Percentiles rank a stretch among this genome's conserved stretches.
These are phyloP conservation scores for Hyparrhenia diplandra DNA, from an alignment of 176 grass and related monocot species.

Conservation along the genomic window DNA sequence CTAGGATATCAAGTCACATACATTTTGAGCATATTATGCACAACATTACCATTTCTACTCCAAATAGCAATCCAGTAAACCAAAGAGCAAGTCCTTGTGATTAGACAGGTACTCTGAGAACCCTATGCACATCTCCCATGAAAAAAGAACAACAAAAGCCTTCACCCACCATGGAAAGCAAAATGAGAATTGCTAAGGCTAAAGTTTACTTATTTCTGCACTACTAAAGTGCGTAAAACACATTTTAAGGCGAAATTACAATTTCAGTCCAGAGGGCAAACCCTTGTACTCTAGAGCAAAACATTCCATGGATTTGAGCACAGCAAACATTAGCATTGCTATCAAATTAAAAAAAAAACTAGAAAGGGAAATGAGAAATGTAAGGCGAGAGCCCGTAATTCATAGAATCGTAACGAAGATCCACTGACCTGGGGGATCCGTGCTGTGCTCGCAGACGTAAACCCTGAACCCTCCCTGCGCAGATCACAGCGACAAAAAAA, in stretches of 20 bases:
- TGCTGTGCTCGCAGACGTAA: conserved; percentile 41
- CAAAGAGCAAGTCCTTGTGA: too few relatives aligned
- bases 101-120: too few relatives aligned
- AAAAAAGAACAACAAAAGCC: too few relatives aligned
- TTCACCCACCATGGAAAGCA: neutral
- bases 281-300: neutral
- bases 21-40: neutral
- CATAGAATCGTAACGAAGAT: neutral
- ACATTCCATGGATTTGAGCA: neutral
- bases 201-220: neutral
- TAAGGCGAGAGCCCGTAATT: neutral
- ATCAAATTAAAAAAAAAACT: neutral
- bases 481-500: conserved; percentile 1
- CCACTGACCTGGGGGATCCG: conserved; percentile 39
- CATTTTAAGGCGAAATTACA: neutral
- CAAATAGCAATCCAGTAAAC: neutral
- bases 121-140: too few relatives aligned
- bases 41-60: neutral
- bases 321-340: neutral
- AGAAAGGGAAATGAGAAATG: neutral
- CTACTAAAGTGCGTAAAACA: neutral
- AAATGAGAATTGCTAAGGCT: neutral
- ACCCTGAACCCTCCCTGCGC: conserved; percentile 48
- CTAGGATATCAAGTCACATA: neutral
- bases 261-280: neutral